Evolutionary conservation across 1,284 basidiomycete species (phyloP).

Genomic region (Tilletia walkeri): DNA sequence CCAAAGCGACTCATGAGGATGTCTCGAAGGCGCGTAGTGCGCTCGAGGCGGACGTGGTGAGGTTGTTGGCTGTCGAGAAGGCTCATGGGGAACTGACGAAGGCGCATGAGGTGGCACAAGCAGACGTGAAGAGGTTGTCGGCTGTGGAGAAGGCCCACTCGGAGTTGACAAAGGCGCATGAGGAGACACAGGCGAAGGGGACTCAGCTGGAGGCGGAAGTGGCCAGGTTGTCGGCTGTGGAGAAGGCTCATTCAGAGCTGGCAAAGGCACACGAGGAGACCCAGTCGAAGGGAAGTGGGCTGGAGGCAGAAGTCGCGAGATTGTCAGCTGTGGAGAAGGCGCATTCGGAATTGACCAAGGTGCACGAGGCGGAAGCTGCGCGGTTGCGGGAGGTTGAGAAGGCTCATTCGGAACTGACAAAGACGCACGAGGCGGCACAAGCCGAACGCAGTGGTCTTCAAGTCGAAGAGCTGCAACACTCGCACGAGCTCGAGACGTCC

Average conservation of each 20-base stretch:
- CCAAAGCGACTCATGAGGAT: constrained; percentile 18
- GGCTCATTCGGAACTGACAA: constrained; percentile 25
- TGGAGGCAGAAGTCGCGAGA: too few relatives aligned
- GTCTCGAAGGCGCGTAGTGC: constrained; percentile 19
- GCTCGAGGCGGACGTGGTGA: constrained; percentile 20
- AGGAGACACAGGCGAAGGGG: constrained; percentile 13
- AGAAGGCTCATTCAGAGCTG: constrained; percentile 15
- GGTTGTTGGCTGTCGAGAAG: constrained; percentile 16
- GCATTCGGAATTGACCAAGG: not conserved
- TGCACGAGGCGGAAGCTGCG: not conserved
- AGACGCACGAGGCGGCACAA: constrained; percentile 27
- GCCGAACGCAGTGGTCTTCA: constrained; percentile 27
- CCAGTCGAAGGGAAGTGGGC: too few relatives aligned
- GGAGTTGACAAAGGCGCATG: constrained; percentile 18
- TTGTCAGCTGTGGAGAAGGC: not conserved
- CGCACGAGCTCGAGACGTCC: constrained; percentile 40
- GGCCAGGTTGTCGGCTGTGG: constrained; percentile 17
- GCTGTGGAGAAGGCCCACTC: constrained; percentile 15
- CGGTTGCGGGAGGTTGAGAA: constrained; percentile 21
- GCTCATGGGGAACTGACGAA: constrained; percentile 18
- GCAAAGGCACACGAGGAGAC: constrained; percentile 23
- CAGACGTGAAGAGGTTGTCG: constrained; percentile 21
- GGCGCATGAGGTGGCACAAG: constrained; percentile 18
- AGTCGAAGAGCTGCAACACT: constrained; percentile 34
- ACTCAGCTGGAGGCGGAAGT: constrained; percentile 19